A percentile compares a stretch with the other conserved stretches of the same genome.
Evolutionary conservation across 2,329 filamentous ascomycete genomes (phyloP).

Genomic region (Penicillium corylophilum): DNA sequence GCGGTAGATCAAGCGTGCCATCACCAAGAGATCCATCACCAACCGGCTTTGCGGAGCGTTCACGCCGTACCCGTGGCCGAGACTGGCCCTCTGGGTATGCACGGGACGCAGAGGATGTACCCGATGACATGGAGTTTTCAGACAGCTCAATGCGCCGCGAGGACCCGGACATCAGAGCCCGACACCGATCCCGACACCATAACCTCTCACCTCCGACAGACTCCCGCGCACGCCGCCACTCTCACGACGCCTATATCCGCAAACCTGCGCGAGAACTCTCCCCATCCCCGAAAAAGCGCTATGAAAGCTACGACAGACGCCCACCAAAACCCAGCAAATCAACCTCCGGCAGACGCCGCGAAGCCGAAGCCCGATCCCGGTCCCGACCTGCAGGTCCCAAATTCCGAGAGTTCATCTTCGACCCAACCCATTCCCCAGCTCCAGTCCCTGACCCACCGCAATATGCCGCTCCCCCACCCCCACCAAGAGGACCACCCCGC

Average conservation of each 20-base stretch:
- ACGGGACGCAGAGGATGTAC: constrained; percentile 13
- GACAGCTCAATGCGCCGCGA: constrained; percentile 22
- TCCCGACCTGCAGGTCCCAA: constrained; percentile 20
- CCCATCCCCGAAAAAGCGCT: constrained; percentile 7
- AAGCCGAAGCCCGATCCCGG: constrained; percentile 17
- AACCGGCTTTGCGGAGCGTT: constrained; percentile 20
- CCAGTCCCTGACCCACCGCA: constrained; percentile 18
- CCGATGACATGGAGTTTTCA: constrained; percentile 29
- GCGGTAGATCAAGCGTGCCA: constrained; percentile 16
- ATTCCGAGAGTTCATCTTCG: constrained; percentile 29
- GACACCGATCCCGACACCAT: constrained; percentile 16
- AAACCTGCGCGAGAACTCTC: constrained; percentile 31
- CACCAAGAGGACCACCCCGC: constrained; percentile 16
- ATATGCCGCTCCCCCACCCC: constrained; percentile 14
- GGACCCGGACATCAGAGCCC: constrained; percentile 3
- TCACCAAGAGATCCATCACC: constrained; percentile 31
- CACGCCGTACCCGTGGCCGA: constrained; percentile 22
- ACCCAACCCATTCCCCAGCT: constrained; percentile 12
- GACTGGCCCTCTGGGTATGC: constrained; percentile 20
- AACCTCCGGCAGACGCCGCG: constrained; percentile 8
- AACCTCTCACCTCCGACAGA: constrained; percentile 30
- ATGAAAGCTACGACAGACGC: constrained; percentile 11
- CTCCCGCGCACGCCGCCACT: constrained; percentile 33
- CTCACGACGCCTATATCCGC: constrained; percentile 37
- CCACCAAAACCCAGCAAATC: constrained; percentile 11